Evolutionary conservation across 2,329 filamentous ascomycete species (phyloP), one percentile per base, ranked within the genome.

Genomic region (Pseudocercospora vitis): DNA sequence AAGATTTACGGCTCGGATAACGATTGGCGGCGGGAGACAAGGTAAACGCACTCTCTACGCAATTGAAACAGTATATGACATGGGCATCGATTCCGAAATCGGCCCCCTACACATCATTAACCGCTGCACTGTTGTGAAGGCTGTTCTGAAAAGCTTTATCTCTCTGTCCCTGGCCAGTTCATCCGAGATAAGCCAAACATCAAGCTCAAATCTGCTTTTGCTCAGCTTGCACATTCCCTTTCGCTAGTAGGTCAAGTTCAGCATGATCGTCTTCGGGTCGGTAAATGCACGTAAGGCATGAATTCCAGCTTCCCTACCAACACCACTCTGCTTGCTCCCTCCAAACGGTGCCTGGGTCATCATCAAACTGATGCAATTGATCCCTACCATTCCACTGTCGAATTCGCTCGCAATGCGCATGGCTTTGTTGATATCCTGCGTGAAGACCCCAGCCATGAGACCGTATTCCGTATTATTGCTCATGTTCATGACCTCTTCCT

Each of bases 391-490:
- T 7, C 85, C 89, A 26, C 81, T 79, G 68, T 92, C 73, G 39
- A 77, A 71, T 50, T 70, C 68, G 63, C 66, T 73, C 4, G 75
- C 75, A 33, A 77, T 63, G 19, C 69, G 65, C 35, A 77, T 54
- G 3, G 71, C 75, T 28, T 71, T 61, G 1, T 63, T 70, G 29
- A 92, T 72, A 66, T 90, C 83, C 61, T 80, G 74, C 0, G 88
- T 91, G 69, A 90, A 94, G 1, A 95, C 81, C 0, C 88, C 81
- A 3, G 83, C 79, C 3, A 78, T 76, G 9, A 95, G 78, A 3
- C 89, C 89, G 67, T 91, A 94, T 45, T 90, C 86, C 1, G 86
- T 89, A 63, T 92, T 87, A 66, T 84, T 84, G 3, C 81, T 80
- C 32, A 76, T 69, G 40, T 71, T 66, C 28, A 84, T 65, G 1